Evolutionary conservation across 2,329 filamentous ascomycete species (phyloP).

Genomic region (Neopestalotiopsis clavispora): DNA sequence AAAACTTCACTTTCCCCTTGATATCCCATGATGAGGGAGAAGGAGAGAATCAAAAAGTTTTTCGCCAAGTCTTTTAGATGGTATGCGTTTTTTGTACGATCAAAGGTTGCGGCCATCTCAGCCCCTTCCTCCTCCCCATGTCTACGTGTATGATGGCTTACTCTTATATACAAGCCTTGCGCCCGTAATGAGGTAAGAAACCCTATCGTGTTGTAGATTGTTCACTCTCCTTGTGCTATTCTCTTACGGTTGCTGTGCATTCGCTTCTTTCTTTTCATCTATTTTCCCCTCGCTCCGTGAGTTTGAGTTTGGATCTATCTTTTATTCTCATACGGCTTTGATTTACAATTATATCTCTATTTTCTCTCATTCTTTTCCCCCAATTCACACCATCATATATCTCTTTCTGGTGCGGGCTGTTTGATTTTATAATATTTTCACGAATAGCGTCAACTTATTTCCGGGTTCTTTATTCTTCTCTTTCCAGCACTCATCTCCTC

Average conservation of each 20-base stretch:
- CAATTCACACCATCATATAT: neutral
- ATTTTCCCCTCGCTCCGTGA: constrained; percentile 20
- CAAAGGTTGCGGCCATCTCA: neutral
- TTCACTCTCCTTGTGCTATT: too few relatives aligned
- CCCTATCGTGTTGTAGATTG: neutral
- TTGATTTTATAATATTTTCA: neutral
- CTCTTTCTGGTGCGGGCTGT: neutral
- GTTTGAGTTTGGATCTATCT: constrained; percentile 14
- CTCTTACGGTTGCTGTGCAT: neutral
- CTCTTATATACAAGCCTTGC: constrained; percentile 3
- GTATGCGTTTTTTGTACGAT: neutral
- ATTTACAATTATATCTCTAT: neutral
- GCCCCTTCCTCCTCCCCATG: neutral
- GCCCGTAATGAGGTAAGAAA: neutral
- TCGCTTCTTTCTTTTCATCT: neutral
- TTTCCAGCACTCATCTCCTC: neutral
- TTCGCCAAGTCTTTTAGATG: neutral
- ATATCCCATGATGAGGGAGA: neutral
- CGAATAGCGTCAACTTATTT: neutral
- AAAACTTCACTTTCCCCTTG: too few relatives aligned
- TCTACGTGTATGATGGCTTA: constrained; percentile 2
- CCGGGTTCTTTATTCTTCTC: neutral
- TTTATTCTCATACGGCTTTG: too few relatives aligned
- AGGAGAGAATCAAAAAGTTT: neutral
- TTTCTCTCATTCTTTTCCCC: neutral